Percentiles rank a stretch among this genome's conserved stretches.
Conservation (phyloP, 2,329 filamentous ascomycete genomes). For the Akanthomyces dipterigenus region DNA sequence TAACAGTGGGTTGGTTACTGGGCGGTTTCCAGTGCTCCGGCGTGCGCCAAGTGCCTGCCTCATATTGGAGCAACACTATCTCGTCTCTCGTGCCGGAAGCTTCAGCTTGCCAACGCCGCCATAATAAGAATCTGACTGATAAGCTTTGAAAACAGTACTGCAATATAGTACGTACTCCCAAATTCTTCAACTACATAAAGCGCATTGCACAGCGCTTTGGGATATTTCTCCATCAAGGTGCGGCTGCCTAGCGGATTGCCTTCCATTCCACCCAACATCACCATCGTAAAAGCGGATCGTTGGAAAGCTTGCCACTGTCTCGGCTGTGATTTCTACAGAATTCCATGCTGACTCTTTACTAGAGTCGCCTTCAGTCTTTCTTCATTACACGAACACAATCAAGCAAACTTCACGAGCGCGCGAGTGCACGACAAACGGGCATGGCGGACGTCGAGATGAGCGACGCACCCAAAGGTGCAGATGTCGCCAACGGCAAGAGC, state of each 20-base stretch:
- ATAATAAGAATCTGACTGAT: background rate
- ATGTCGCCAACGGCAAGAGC: constrained; percentile 41
- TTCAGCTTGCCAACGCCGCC: background rate
- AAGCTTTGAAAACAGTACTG: background rate
- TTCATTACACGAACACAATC: background rate
- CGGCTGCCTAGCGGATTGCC: background rate
- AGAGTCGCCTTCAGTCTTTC: background rate
- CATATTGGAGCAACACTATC: background rate
- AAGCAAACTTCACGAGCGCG: background rate
- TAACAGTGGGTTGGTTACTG: background rate
- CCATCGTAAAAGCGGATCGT: background rate
- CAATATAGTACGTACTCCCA: background rate
- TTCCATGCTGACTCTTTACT: background rate
- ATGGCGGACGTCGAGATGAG: constrained; percentile 99
- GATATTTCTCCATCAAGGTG: constrained; percentile 6
- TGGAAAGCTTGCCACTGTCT: background rate
- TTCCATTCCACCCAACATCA: background rate
- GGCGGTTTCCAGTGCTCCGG: background rate
- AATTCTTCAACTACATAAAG: background rate
- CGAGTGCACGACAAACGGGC: background rate
- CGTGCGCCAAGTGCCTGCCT: background rate
- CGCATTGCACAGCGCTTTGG: background rate
- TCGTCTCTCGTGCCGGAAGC: background rate
- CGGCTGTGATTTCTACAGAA: background rate
- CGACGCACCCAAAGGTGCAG: constrained; percentile 59